Conservation (phyloP, 2,329 filamentous ascomycete species). For the Aspergillus sp. region DNA sequence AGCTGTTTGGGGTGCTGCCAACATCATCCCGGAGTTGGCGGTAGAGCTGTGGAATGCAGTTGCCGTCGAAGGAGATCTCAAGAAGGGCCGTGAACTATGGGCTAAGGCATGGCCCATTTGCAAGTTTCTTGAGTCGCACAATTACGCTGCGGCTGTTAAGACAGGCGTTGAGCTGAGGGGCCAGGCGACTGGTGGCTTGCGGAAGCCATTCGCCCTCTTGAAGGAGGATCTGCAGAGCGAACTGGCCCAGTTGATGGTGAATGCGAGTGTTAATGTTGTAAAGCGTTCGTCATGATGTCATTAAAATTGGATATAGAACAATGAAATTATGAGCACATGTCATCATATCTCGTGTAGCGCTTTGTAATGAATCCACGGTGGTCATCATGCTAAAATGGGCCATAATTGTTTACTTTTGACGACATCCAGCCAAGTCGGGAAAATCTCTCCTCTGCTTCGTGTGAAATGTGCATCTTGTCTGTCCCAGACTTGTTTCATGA, state of each 20-base stretch:
- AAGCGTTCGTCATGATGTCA: neutral
- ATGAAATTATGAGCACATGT: neutral
- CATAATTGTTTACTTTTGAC: slow-evolving; percentile 27
- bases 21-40: slow-evolving; percentile 53
- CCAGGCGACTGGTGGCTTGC: slow-evolving; percentile 49
- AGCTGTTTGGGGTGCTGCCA: slow-evolving; percentile 54
- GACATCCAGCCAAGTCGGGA: slow-evolving; percentile 34
- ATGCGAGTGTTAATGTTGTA: slow-evolving; percentile 42
- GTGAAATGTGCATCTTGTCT: slow-evolving; percentile 30
- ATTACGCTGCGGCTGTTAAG: slow-evolving; percentile 52
- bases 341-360: neutral
- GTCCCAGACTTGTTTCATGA: slow-evolving; percentile 32
- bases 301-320: slow-evolving; percentile 8
- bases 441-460: slow-evolving; percentile 21
- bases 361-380: neutral
- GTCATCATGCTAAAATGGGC: slow-evolving; percentile 30
- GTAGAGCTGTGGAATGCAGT: slow-evolving; percentile 52
- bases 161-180: slow-evolving; percentile 53
- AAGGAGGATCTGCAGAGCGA: slow-evolving; percentile 35
- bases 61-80: slow-evolving; percentile 46
- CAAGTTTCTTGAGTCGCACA: slow-evolving; percentile 53
- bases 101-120: slow-evolving; percentile 53
- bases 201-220: slow-evolving; percentile 52
- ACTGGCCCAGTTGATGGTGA: slow-evolving; percentile 39
- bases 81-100: slow-evolving; percentile 51